Evolutionary conservation across 495 filamentous ascomycete species (phyloP).

Genomic region (Penicillium egyptiacum): DNA sequence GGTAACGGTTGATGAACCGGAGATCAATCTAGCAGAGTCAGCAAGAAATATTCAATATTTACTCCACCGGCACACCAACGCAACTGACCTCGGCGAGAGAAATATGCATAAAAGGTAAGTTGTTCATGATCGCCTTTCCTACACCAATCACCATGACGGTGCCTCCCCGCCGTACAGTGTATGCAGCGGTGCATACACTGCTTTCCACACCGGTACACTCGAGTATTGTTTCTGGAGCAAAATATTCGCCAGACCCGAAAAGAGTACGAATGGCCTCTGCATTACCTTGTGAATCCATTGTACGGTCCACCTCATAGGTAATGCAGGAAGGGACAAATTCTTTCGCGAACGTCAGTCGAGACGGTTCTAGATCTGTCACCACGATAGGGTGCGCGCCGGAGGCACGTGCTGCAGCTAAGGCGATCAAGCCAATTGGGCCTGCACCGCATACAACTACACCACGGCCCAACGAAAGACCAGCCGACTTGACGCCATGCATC

Average conservation of each 20-base stretch:
- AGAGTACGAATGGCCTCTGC: conserved; percentile 52
- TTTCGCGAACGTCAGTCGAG: conserved; percentile 57
- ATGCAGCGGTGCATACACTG: conserved; percentile 57
- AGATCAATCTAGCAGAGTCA: conserved; percentile 53
- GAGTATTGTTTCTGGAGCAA: conserved; percentile 55
- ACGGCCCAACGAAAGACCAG: conserved; percentile 47
- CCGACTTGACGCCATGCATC: conserved; percentile 64
- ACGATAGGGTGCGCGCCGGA: conserved; percentile 64
- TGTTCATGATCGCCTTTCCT: conserved; percentile 59
- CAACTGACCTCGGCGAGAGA: conserved; percentile 51
- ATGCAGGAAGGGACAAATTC: conserved; percentile 55
- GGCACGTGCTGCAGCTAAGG: conserved; percentile 55
- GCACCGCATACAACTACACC: conserved; percentile 73
- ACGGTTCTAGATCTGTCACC: conserved; percentile 59
- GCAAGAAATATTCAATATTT: background rate
- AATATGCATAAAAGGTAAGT: conserved; percentile 66
- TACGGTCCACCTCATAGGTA: conserved; percentile 52
- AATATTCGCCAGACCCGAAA: conserved; percentile 50
- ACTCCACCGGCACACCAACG: background rate
- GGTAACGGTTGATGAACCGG: conserved; percentile 64
- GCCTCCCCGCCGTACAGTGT: conserved; percentile 57
- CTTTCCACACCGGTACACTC: conserved; percentile 66
- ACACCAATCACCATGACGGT: conserved; percentile 64
- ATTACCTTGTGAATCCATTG: conserved; percentile 48
- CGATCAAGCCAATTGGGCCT: conserved; percentile 73